A percentile compares a stretch with the other conserved stretches of the same genome.
These are phyloP conservation scores for Alternaria brassicae DNA, from an alignment of 2,329 filamentous ascomycete genomes.

Conservation along the genomic window DNA sequence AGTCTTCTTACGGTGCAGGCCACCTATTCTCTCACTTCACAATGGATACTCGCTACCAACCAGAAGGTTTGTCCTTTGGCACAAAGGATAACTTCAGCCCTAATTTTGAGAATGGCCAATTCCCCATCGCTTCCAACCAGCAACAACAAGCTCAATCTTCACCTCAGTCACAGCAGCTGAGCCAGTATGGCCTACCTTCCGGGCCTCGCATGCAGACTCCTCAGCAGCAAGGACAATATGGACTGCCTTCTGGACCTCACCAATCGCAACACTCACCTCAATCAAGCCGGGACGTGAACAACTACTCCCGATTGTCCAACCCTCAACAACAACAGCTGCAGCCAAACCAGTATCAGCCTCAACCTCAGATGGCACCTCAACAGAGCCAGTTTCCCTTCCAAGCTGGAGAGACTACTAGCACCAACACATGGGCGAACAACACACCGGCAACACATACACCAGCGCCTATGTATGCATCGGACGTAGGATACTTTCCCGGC, in stretches of 20 bases:
- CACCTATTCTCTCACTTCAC: constrained; percentile 34
- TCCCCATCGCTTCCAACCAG: constrained; percentile 20
- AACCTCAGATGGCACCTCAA: constrained; percentile 9
- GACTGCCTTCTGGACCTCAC: constrained; percentile 16
- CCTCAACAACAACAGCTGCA: constrained; percentile 16
- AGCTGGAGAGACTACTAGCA: constrained; percentile 35
- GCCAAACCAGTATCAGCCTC: constrained; percentile 15
- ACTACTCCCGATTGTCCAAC: constrained; percentile 11
- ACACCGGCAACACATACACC: constrained; percentile 28
- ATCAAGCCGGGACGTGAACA: constrained; percentile 12
- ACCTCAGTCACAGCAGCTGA: constrained; percentile 12
- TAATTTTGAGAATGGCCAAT: constrained; percentile 29
- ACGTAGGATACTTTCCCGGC: constrained; percentile 30
- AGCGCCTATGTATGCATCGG: constrained; percentile 27
- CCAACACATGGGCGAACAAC: constrained; percentile 34
- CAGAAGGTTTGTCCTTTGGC: constrained; percentile 36
- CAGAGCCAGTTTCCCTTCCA: constrained; percentile 16
- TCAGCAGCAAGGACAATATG: constrained; percentile 24
- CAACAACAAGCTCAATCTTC: constrained; percentile 26
- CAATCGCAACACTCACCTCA: constrained; percentile 14
- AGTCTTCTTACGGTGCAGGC: constrained; percentile 39
- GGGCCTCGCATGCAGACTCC: constrained; percentile 25
- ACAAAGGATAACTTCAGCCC: constrained; percentile 31
- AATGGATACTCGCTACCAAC: constrained; percentile 44
- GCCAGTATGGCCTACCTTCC: constrained; percentile 17